Conservation (phyloP, 2,329 filamentous ascomycete genomes). For the Trichoderma aggressivum region DNA sequence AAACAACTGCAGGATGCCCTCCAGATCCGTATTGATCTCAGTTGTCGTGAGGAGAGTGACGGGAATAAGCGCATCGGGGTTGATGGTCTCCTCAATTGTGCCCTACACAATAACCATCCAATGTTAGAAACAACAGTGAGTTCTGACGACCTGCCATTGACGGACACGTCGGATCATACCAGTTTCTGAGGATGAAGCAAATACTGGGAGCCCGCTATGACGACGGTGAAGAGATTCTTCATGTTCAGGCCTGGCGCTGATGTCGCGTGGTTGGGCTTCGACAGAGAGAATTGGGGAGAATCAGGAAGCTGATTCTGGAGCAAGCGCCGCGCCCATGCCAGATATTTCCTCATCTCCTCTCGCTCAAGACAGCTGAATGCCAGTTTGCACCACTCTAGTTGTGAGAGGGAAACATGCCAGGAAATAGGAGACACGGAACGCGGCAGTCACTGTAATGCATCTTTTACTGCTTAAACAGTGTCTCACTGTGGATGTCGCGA, state of each 20-base stretch:
- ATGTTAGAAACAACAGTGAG: background rate
- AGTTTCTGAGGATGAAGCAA: constrained; percentile 39
- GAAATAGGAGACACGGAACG: background rate
- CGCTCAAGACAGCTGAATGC: background rate
- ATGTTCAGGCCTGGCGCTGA: constrained; percentile 20
- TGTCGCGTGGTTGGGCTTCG: background rate
- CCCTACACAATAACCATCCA: constrained; percentile 28
- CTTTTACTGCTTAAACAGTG: background rate
- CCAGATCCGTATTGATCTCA: constrained; percentile 38
- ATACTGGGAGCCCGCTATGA: constrained; percentile 38
- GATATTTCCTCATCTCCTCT: background rate
- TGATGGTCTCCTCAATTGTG: constrained; percentile 40
- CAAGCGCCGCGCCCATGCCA: background rate
- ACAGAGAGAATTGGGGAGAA: background rate
- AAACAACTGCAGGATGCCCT: constrained; percentile 33
- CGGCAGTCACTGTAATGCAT: background rate
- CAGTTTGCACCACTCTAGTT: background rate
- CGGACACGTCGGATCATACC: constrained; percentile 24
- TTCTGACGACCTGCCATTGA: background rate
- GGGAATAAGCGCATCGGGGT: constrained; percentile 39
- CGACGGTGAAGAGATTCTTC: constrained; percentile 35
- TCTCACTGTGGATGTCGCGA: constrained; percentile 1
- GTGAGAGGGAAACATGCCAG: background rate
- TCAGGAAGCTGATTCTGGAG: background rate
- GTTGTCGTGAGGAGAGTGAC: constrained; percentile 39